Conservation (phyloP, 1,284 basidiomycete genomes). For the Ganoderma multipileum region DNA sequence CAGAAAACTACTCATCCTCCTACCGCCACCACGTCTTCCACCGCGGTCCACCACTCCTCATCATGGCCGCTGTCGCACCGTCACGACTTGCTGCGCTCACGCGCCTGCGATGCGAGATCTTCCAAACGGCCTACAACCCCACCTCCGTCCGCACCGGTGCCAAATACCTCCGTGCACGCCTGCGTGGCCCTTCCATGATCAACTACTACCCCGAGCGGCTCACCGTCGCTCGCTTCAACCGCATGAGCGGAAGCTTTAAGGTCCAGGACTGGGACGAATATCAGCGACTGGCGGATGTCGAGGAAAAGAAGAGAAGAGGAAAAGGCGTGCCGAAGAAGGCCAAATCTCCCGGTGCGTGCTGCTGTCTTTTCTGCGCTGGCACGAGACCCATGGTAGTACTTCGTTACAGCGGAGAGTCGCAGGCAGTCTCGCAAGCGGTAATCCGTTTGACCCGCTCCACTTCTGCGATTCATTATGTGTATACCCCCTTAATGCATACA, state of each 20-base stretch:
- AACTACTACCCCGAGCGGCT: slow-evolving; percentile 75
- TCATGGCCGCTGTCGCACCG: slow-evolving; percentile 46
- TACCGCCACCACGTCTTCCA: not conserved
- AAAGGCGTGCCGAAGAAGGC: slow-evolving; percentile 85
- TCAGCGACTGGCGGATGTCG: slow-evolving; percentile 70
- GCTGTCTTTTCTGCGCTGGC: not conserved
- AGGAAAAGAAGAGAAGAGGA: slow-evolving; percentile 72
- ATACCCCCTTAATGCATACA: not conserved
- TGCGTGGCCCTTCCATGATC: slow-evolving; percentile 81
- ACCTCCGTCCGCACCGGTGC: slow-evolving; percentile 79
- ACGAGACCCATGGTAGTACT: not conserved
- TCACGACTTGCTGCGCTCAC: slow-evolving; percentile 60
- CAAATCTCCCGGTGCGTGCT: slow-evolving; percentile 64
- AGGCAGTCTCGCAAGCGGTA: slow-evolving; percentile 50
- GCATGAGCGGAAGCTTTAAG: slow-evolving; percentile 53
- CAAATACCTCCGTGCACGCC: slow-evolving; percentile 80
- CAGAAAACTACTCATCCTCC: not conserved
- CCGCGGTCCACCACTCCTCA: not conserved
- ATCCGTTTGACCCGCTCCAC: not conserved
- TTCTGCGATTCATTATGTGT: not conserved
- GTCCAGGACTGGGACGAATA: slow-evolving; percentile 69
- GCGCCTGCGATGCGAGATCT: slow-evolving; percentile 72
- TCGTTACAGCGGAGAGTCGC: slow-evolving; percentile 50
- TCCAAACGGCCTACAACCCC: slow-evolving; percentile 88
- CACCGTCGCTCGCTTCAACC: slow-evolving; percentile 58